Base-by-base conservation (phyloP, 2,329 filamentous ascomycete genomes). In the Macrophomina pseudophaseolina region DNA sequence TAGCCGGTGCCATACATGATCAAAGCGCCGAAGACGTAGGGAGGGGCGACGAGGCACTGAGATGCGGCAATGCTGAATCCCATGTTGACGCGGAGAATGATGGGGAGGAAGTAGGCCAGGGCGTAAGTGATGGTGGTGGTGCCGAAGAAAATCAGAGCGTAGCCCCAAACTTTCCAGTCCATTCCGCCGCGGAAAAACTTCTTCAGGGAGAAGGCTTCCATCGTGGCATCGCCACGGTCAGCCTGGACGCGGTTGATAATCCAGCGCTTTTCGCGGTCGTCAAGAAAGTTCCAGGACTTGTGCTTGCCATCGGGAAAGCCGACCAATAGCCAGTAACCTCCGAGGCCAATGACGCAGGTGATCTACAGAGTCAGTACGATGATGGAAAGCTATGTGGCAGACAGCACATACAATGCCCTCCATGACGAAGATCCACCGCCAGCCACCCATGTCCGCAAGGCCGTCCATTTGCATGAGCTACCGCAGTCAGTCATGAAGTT, bases 21-120 rank as follows among this genome's bases (percentile, higher is more conserved):
- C 18, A 79, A 75, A 8, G 72, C 77, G 7, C 76, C 77, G 6
- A 79, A 70, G 1, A 73, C 75, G 60, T 77, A 79, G 0, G 77
- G 76, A 2, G 77, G 77, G 0, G 91, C 90, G 4, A 89, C 84
- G 4, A 94, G 86, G 74, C 90, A 92, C 77, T 93, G 90, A 0
- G 90, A 82, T 58, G 81, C 81, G 7, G 83, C 88, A 5, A 89
- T 81, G 54, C 78, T 81, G 80, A 92, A 94, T 14, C 86, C 85
- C 82, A 94, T 86, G 18, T 84, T 84, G 30, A 79, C 70, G 8
- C 74, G 73, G 5, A 96, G 86, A 71, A 95, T 91, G 72, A 94
- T 87, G 6, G 92, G 91, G 4, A 94, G 79, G 74, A 94, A 94
- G 77, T 91, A 94, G 2, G 91, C 90, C 8, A 95, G 85, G 0